Evolutionary conservation across 495 filamentous ascomycete species (phyloP).

Genomic region (Clohesyomyces aquaticus): DNA sequence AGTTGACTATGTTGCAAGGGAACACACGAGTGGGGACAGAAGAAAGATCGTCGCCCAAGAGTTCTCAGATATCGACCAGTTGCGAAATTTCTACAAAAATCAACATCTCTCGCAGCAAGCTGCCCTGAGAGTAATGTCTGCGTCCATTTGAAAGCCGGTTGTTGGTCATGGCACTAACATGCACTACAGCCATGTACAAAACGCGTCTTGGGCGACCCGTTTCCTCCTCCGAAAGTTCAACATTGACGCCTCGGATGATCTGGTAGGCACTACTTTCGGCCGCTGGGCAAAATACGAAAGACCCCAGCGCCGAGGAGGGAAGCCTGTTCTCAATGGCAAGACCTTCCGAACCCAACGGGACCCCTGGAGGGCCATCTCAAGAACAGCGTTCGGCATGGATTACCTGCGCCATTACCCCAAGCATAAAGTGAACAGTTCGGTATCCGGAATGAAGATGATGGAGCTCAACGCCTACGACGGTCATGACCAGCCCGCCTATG

Average conservation of each 20-base stretch:
- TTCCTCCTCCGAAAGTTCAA: constrained; percentile 60
- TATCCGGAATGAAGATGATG: constrained; percentile 50
- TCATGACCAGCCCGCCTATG: constrained; percentile 46
- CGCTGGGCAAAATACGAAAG: constrained; percentile 54
- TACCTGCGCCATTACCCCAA: constrained; percentile 54
- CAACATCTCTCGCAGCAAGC: constrained; percentile 45
- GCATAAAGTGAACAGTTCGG: constrained; percentile 6
- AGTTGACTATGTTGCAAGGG: constrained; percentile 43
- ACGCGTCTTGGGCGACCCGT: constrained; percentile 55
- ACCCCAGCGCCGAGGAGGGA: constrained; percentile 54
- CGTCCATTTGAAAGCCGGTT: background rate
- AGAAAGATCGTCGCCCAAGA: constrained; percentile 55
- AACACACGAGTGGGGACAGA: constrained; percentile 37
- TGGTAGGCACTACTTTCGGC: constrained; percentile 55
- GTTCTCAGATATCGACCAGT: constrained; percentile 49
- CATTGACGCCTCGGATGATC: constrained; percentile 52
- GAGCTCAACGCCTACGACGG: constrained; percentile 56
- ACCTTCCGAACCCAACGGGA: constrained; percentile 56
- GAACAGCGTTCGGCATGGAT: constrained; percentile 57
- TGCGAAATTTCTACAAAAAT: constrained; percentile 51
- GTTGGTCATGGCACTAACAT: background rate
- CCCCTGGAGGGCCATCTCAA: constrained; percentile 57
- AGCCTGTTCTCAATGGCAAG: constrained; percentile 54
- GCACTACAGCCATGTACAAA: constrained; percentile 54
- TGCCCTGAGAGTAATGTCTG: constrained; percentile 52